A percentile compares a stretch with the other conserved stretches of the same genome.
phyloP scores from a whole-genome alignment of 495 filamentous ascomycete species.

The Podospora sp. region DNA sequence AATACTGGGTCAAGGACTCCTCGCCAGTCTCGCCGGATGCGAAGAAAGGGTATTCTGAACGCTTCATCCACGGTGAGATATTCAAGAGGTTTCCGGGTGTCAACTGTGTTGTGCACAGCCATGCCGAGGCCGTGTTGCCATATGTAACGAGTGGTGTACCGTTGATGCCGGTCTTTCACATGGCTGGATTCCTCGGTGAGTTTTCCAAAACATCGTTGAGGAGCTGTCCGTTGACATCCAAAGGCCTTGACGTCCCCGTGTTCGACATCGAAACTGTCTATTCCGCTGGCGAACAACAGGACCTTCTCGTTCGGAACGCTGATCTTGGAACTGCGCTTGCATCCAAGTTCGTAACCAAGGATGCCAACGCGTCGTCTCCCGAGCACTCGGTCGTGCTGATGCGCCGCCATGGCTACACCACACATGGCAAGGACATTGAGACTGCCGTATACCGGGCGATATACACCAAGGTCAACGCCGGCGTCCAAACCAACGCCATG shows the following conservation, averaged over 20 bases:
- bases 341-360: background rate
- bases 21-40: background rate
- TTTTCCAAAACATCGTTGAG: background rate
- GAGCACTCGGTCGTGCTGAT: slow-evolving; percentile 12
- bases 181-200: slow-evolving; percentile 12
- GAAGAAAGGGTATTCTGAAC: slow-evolving; percentile 14
- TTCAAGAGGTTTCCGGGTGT: slow-evolving; percentile 7
- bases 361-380: background rate
- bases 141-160: slow-evolving; percentile 13
- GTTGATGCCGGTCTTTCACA: slow-evolving; percentile 9
- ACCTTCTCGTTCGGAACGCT: slow-evolving; percentile 5
- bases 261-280: slow-evolving; percentile 11
- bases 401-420: slow-evolving; percentile 12
- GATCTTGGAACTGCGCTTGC: slow-evolving; percentile 6
- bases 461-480: slow-evolving; percentile 18
- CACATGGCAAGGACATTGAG: slow-evolving; percentile 12
- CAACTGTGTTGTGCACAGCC: slow-evolving; percentile 12
- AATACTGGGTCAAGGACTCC: slow-evolving; percentile 9
- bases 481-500: slow-evolving; percentile 14
- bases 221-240: background rate
- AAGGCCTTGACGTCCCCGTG: slow-evolving; percentile 8
- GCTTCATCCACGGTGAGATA: slow-evolving; percentile 13
- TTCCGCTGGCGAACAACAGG: slow-evolving; percentile 6
- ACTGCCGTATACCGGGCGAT: slow-evolving; percentile 15
- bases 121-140: slow-evolving; percentile 15